Evolutionary conservation across 78 protist genomes (phyloP), one percentile per base, ranked within the genome.

Genomic region (Pelomyxa schiedti): DNA sequence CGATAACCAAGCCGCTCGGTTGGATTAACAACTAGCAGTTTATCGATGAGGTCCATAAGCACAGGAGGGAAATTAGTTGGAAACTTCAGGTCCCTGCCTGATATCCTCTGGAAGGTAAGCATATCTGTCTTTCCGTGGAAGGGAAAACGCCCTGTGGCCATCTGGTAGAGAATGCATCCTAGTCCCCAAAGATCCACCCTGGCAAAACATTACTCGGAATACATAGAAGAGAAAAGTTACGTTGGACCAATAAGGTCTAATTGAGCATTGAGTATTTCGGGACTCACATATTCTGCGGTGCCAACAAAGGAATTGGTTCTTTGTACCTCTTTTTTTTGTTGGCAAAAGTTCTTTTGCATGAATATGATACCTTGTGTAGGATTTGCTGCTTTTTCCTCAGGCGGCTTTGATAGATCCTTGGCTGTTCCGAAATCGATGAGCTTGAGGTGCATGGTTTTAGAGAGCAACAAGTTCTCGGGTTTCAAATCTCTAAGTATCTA

Each of bases 231-330:
- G 32, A 7, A 5, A n/a, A n/a, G n/a, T n/a, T n/a, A n/a, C 8
- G 32, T 79, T 22, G 75, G 79, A 29, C 84, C 16, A 16, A 16
- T 47, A 16, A 24, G 32, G 58, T 47, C 78, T 1, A 40, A 69
- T 72, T 66, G 72, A 42, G 77, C 80, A 8, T 73, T 77, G 43
- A 91, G 74, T 47, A 89, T 4, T 52, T 92, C 95, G 0, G 97
- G 97, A 22, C 93, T 75, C 3, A 92, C 94, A 78, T 92, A 94
- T 81, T 92, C 92, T 0, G 94, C 94, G 6, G 93, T 89, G 36
- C 93, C 93, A 24, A 72, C 75, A 37, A 88, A 88, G 67, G 92
- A 81, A 39, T 68, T 37, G 3, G 69, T 29, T 4, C 73, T 40
- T 32, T 47, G 67, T 30, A 9, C 4, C 67, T 4, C 24, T 30